phyloP scores from a whole-genome alignment of 164 flowering plant species.

The Hamamelis virginiana region DNA sequence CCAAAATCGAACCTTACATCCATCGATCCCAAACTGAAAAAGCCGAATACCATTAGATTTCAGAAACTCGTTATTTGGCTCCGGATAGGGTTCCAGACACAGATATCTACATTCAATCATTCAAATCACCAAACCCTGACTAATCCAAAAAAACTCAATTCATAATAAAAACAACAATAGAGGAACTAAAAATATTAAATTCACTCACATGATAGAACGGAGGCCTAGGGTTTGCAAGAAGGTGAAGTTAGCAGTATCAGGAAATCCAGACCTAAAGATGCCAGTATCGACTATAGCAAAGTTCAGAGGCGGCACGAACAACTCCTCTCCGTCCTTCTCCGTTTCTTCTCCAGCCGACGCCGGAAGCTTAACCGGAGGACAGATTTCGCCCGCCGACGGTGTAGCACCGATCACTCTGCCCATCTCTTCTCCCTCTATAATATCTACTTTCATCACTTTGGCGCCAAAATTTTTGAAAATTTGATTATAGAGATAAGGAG shows the following conservation, averaged over 20 bases:
- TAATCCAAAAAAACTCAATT: too few species aligned
- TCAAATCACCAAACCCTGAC: too few species aligned
- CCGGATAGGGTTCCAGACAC: slow-evolving; percentile 54
- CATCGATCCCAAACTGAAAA: slow-evolving; percentile 50
- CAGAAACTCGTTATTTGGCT: slow-evolving; percentile 35
- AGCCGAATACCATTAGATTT: slow-evolving; percentile 36
- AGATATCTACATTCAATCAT: slow-evolving; percentile 30
- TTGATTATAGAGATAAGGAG: too few species aligned
- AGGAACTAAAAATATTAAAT: too few species aligned
- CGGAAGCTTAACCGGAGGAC: slow-evolving; percentile 1
- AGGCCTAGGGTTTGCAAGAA: slow-evolving; percentile 45
- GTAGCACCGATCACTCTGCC: neutral
- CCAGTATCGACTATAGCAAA: slow-evolving; percentile 47
- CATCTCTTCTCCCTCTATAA: neutral
- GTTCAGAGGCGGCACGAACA: slow-evolving; percentile 41
- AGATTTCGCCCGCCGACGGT: neutral
- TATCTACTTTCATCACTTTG: slow-evolving; percentile 11
- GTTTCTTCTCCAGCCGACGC: slow-evolving; percentile 5
- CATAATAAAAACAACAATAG: too few species aligned
- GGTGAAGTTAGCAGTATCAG: slow-evolving; percentile 43
- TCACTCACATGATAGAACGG: slow-evolving; percentile 42
- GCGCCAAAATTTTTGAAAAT: slow-evolving; percentile 15
- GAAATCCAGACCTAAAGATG: slow-evolving; percentile 55
- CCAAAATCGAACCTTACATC: slow-evolving; percentile 33
- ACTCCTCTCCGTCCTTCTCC: slow-evolving; percentile 20